phyloP scores from a whole-genome alignment of 2,329 filamentous ascomycete genomes.

The Colletotrichum agaves region DNA sequence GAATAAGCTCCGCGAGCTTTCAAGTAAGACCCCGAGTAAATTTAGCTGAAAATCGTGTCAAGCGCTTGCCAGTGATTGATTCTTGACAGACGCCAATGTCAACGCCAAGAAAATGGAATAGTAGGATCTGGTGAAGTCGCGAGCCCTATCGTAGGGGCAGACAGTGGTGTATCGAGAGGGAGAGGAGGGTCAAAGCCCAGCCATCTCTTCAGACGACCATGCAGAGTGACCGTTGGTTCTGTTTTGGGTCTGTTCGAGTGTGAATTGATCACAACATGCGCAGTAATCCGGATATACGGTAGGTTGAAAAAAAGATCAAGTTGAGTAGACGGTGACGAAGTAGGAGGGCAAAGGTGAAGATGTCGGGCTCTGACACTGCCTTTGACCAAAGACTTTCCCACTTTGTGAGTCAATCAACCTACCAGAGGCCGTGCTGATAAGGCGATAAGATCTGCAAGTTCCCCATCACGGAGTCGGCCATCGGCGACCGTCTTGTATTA shows the following conservation, averaged over 20 bases:
- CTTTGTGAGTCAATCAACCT: conserved; percentile 34
- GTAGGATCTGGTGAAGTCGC: not conserved
- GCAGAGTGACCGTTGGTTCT: not conserved
- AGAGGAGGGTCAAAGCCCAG: conserved; percentile 29
- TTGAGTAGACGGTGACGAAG: not conserved
- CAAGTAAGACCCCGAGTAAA: not conserved
- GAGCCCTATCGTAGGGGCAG: conserved; percentile 3
- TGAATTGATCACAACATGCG: not conserved
- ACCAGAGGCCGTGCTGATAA: conserved; percentile 32
- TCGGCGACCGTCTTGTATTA: conserved; percentile 34
- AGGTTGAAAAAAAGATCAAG: not conserved
- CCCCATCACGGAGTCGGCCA: conserved; percentile 18
- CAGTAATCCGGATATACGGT: not conserved
- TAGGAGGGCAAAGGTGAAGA: conserved; percentile 2
- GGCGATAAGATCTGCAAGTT: conserved; percentile 25
- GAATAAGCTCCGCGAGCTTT: not conserved
- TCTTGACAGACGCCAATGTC: not conserved
- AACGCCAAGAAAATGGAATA: no score
- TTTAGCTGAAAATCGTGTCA: not conserved
- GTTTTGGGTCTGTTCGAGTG: not conserved
- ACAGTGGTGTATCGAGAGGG: conserved; percentile 20
- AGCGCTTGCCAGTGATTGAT: not conserved
- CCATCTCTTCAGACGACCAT: conserved; percentile 34
- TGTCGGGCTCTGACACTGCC: conserved; percentile 17
- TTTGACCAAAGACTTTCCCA: conserved; percentile 16